Evolutionary conservation across 2,329 filamentous ascomycete species (phyloP), one percentile per base, ranked within the genome.

Genomic region (Fusarium liriodendri): DNA sequence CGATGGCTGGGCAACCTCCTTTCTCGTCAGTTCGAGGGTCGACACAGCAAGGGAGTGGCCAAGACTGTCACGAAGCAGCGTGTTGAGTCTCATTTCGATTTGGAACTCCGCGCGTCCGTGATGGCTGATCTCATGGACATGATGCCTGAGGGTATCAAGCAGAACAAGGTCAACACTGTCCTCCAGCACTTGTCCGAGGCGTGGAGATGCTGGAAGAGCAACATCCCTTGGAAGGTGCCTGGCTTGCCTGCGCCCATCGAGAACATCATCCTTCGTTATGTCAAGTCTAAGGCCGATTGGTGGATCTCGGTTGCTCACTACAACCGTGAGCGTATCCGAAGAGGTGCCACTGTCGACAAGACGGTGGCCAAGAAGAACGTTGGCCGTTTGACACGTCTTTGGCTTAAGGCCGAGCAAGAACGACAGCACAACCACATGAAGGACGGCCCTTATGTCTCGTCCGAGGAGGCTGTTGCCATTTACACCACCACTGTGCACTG

Each of bases 171-270:
- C 83, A 98, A 99, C 83, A 98, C 95, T 2, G 96, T 99, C 52
- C 87, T 99, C 63, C 97, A 98, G 80, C 97, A 99, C 88, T 85
- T 99, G 47, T 98, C 96, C 0, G 97, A 99, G 85, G 97, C 97
- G 16, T 99, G 97, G 97, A 91, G 97, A 85, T 99, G 97, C 86
- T 99, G 97, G 97, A 99, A 99, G 92, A 98, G 95, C 85, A 99
- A 99, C 80, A 99, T 99, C 76, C 97, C 97, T 0, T 99, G 97
- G 97, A 99, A 99, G 86, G 97, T 99, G 4, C 97, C 97, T 61
- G 97, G 97, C 40, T 85, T 99, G 70, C 97, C 97, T 45, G 97
- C 97, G 16, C 96, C 97, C 0, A 98, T 99, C 73, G 97, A 99
- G 84, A 99, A 98, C 80, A 98, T 99, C 78, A 99, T 99, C 79